Base-by-base conservation (phyloP, 176 grass and related monocot genomes). In the Urochloa ruziziensis region DNA sequence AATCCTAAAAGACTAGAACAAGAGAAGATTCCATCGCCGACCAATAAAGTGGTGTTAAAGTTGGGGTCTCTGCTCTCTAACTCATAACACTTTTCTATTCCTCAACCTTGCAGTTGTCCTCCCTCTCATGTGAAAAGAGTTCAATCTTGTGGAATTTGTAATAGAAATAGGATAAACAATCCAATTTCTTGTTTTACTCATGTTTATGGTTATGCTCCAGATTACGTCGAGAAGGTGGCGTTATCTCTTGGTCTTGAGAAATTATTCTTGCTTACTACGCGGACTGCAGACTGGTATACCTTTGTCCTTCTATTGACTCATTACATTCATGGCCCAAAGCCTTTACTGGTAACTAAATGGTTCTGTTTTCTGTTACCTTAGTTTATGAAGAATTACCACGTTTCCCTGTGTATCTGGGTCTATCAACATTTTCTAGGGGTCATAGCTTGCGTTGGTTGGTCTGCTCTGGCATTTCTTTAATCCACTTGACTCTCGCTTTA, bases 191-290 rank as follows among this genome's bases (percentile, higher is more conserved):
- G 53, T 80, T 57, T 70, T 69, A 52, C 30, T 80, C 36, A 46
- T 53, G 15, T 21, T 75, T 87, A 35, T 87, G 64, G 35, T 70
- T 69, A 73, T 81, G 18, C 82, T 91, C 79, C 93, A 98, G 93
- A 98, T 84, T 95, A 91, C 19, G 25, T 98, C 62, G 96, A 98
- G 85, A 91, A 95, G 77, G 87, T 84, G 73, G 93, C 96, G 17
- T 63, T 80, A 78, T 88, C 75, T 29, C 75, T 86, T 86, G 96
- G 96, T 62, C 86, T 98, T 63, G 35, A 90, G 47, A 95, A 88
- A 85, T 67, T 98, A 65, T 98, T 98, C 86, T 91, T 98, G 79
- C 93, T 98, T 69, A 95, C 96, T 51, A 98, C 96, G 37, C 80
- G 93, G 46, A 88, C 89, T 54, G 96, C 90, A 44, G 93, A 95